Conservation (phyloP, 768 basidiomycete species). For the Leccinum obscurum region DNA sequence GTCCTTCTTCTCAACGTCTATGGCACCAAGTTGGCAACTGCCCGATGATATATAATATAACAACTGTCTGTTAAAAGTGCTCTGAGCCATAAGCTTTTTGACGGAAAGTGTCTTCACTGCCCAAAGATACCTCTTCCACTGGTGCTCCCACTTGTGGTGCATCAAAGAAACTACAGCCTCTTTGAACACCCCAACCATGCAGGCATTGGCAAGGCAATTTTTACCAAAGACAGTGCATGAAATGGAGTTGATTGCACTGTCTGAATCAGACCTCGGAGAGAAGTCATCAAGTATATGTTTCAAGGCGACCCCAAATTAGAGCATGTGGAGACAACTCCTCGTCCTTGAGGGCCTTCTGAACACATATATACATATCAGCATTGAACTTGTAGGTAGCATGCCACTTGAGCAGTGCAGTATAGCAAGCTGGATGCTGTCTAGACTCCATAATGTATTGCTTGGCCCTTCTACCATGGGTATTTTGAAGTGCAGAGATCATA, state of each 20-base stretch:
- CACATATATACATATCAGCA: neutral
- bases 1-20: conserved; percentile 8
- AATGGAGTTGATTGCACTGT: conserved; percentile 4
- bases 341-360: conserved; percentile 3
- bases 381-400: conserved; percentile 4
- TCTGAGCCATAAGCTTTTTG: conserved; percentile 2
- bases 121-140: conserved; percentile 1
- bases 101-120: neutral
- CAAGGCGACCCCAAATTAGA: conserved; percentile 3
- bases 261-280: neutral
- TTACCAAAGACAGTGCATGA: conserved; percentile 7
- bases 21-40: neutral
- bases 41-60: neutral
- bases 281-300: conserved; percentile 4
- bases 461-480: neutral
- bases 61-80: neutral
- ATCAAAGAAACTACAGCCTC: neutral
- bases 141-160: conserved; percentile 9
- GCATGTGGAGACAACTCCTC: conserved; percentile 3
- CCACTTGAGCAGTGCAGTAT: conserved; percentile 5
- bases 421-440: conserved; percentile 4
- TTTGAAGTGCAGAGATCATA: neutral
- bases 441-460: conserved; percentile 3
- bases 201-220: conserved; percentile 5
- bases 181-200: conserved; percentile 8